Base-by-base conservation (phyloP, 129 eudicot species). In the Erigeron canadensis region DNA sequence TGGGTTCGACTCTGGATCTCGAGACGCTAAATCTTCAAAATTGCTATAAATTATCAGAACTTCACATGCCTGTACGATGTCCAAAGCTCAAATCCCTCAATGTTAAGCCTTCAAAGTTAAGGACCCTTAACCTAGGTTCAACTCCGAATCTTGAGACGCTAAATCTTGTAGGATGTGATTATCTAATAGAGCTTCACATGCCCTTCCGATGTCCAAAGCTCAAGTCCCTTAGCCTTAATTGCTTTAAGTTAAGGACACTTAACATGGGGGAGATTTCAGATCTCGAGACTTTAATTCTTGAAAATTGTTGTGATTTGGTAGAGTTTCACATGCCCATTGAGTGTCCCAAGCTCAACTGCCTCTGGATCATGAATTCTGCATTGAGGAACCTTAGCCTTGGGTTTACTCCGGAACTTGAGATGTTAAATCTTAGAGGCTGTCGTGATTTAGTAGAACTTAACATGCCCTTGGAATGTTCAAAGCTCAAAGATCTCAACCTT, bases 131-230 rank as follows among this genome's bases (percentile, higher is more conserved):
- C 6, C 18, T 34, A 19, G 28, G 39, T n/a, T 18, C 38, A 5
- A 67, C 57, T 34, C 72, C 72, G 4, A 4, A 28, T 12, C 60
- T 50, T 28, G 59, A 28, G 21, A 7, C 5, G 4, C 10, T 22
- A 4, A 6, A 23, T 13, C 44, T 67, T 67, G 44, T 6, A 22
- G 59, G 56, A 46, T 65, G 71, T 67, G n/a, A n/a, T n/a, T 46
- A 63, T 15, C 40, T 63, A 10, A 23, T 13, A 23, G 43, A 23
- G 23, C 58, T 46, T 67, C 5, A 15, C 43, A 3, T 22, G 43
- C 22, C 56, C 44, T 16, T 5, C 3, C 9, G 38, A 44, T 67
- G 11, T 23, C 58, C 58, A 13, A 55, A 55, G 61, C 10, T 55
- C 37, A 55, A 16, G 18, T 18, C 61, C 4, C 61, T 10, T 8